These are phyloP conservation scores for Elaeis guineensis DNA, from an alignment of 176 grass and related monocot genomes.

Conservation along the genomic window DNA sequence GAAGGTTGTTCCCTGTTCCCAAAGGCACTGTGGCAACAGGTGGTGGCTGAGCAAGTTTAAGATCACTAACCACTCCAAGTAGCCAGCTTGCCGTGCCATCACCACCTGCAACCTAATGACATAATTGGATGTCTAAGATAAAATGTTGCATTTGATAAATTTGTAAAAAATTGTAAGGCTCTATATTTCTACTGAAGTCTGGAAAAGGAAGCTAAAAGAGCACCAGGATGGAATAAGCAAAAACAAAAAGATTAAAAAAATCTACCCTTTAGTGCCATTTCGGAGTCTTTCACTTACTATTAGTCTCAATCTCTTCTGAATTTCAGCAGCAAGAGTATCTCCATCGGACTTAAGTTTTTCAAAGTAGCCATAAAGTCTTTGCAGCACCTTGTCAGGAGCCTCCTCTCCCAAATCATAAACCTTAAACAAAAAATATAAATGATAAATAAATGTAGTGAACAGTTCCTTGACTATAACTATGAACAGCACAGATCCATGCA, in stretches of 20 bases:
- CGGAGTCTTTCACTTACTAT: conserved; percentile 50
- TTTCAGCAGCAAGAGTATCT: conserved; percentile 46
- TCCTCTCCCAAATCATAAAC: conserved; percentile 86
- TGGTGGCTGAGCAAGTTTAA: conserved; percentile 66
- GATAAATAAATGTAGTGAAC: no score
- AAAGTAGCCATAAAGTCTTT: conserved; percentile 63
- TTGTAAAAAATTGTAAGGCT: no score
- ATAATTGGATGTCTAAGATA: neutral
- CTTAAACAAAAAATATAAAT: conserved; percentile 27
- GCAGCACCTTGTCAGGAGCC: conserved; percentile 76
- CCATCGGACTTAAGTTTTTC: conserved; percentile 58
- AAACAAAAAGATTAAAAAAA: no score
- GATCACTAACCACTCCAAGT: conserved; percentile 80
- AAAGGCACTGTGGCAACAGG: conserved; percentile 84
- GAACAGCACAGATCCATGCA: no score
- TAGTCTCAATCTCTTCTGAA: conserved; percentile 60
- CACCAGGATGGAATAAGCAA: no score
- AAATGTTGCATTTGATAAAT: neutral
- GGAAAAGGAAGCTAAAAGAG: no score
- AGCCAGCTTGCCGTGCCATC: conserved; percentile 97
- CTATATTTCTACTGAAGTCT: no score
- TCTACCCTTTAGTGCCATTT: no score
- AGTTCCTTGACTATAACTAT: no score
- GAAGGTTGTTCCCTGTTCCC: conserved; percentile 94
- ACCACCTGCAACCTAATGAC: conserved; percentile 81